Conservation (phyloP, 768 basidiomycete genomes). For the Mycena capillaripes region DNA sequence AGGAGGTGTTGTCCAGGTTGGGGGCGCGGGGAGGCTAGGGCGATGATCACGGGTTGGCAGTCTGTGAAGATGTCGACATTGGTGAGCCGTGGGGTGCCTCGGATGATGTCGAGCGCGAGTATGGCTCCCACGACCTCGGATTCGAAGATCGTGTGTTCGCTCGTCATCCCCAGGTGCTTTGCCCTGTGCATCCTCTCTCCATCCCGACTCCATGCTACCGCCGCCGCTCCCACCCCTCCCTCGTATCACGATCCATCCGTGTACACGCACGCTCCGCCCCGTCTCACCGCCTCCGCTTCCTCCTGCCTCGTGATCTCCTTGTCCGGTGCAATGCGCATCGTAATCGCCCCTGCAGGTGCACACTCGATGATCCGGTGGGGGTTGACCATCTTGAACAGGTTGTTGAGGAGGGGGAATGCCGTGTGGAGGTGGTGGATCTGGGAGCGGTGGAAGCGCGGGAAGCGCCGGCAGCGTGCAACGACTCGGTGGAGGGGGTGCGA, state of each 20-base stretch:
- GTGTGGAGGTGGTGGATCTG: not conserved
- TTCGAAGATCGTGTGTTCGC: constrained; percentile 2
- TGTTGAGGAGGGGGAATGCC: not conserved
- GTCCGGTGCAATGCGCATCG: not conserved
- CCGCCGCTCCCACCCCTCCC: not conserved
- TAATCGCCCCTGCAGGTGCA: not conserved
- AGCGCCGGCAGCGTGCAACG: not conserved
- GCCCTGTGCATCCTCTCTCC: not conserved
- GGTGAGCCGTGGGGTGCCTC: not conserved
- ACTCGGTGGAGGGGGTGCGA: too few species aligned
- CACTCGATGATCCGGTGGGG: not conserved
- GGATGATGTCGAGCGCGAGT: constrained; percentile 2
- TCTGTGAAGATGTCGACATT: constrained; percentile 1
- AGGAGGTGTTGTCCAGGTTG: constrained; percentile 6
- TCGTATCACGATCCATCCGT: not conserved
- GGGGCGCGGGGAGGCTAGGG: not conserved
- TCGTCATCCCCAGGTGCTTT: not conserved
- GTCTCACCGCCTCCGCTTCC: too few species aligned
- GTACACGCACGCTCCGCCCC: not conserved
- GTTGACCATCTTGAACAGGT: not conserved
- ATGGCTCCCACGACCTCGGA: not conserved
- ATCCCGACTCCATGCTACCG: not conserved
- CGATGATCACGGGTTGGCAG: not conserved
- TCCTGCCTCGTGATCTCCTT: not conserved
- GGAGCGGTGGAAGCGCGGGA: constrained; percentile 2